These are phyloP conservation scores for Lathyrus aphaca DNA, from an alignment of 306 rosid genomes.

Conservation along the genomic window DNA sequence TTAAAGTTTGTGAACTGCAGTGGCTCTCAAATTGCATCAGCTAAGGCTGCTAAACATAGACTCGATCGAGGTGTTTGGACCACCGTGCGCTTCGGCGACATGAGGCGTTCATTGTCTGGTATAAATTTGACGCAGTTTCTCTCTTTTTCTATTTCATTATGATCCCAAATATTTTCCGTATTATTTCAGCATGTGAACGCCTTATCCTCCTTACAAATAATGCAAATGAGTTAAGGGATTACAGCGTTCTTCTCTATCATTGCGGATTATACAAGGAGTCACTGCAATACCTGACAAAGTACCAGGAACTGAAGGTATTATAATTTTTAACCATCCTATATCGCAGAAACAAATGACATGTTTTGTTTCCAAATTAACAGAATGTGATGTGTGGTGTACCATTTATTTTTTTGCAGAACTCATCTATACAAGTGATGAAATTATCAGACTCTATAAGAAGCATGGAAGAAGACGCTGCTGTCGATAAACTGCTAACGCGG, in stretches of 20 bases:
- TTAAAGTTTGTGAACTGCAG: constrained; percentile 51
- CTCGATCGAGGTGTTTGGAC: constrained; percentile 94
- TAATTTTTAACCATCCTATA: constrained; percentile 20
- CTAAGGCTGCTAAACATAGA: constrained; percentile 93
- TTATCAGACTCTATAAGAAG: constrained; percentile 39
- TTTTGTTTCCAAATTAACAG: constrained; percentile 6
- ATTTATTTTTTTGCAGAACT: constrained; percentile 49
- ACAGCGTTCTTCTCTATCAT: constrained; percentile 89
- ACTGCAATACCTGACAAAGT: constrained; percentile 58
- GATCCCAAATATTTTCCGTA: constrained; percentile 21
- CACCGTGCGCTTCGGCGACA: constrained; percentile 84
- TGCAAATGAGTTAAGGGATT: constrained; percentile 78
- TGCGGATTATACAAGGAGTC: constrained; percentile 81
- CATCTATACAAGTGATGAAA: constrained; percentile 33
- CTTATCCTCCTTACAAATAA: constrained; percentile 72
- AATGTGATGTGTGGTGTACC: constrained; percentile 4
- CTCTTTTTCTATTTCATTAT: constrained; percentile 11
- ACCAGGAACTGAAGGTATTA: constrained; percentile 60
- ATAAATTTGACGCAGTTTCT: constrained; percentile 26
- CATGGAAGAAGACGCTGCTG: constrained; percentile 70
- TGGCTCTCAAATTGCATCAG: constrained; percentile 85
- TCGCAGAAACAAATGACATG: neutral
- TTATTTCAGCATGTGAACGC: constrained; percentile 85
- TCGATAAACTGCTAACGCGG: constrained; percentile 66
- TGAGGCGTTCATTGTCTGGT: constrained; percentile 94